These are phyloP conservation scores for Rhinocladiella similis DNA, from an alignment of 2,329 filamentous ascomycete genomes.

Conservation along the genomic window DNA sequence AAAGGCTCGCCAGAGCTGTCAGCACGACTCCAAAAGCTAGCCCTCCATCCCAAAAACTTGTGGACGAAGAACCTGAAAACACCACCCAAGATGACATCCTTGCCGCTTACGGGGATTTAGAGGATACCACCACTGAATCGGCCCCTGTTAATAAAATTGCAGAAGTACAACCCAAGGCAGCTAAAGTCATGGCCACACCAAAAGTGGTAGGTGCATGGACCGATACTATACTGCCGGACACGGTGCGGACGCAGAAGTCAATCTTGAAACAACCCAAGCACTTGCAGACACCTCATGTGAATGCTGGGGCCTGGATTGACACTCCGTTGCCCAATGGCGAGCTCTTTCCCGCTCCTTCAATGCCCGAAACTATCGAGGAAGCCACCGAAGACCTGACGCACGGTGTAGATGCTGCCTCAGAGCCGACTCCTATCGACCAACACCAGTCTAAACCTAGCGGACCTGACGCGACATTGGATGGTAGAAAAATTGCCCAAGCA, in stretches of 20 bases:
- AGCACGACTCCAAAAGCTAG: conserved; percentile 25
- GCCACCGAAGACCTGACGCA: conserved; percentile 28
- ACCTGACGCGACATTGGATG: neutral
- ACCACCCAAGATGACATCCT: conserved; percentile 2
- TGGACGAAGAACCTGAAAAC: conserved; percentile 5
- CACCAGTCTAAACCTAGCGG: neutral
- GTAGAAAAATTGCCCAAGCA: conserved; percentile 20
- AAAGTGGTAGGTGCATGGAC: conserved; percentile 48
- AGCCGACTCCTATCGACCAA: neutral
- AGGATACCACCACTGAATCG: conserved; percentile 1
- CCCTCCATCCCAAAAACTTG: conserved; percentile 11
- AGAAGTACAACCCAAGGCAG: too few species aligned
- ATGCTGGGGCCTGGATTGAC: conserved; percentile 30
- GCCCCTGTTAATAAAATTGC: neutral
- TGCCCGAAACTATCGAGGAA: conserved; percentile 27
- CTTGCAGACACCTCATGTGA: conserved; percentile 30
- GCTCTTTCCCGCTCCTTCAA: conserved; percentile 1
- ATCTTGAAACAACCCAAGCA: conserved; percentile 13
- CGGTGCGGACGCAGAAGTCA: conserved; percentile 25
- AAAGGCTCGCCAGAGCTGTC: conserved; percentile 39
- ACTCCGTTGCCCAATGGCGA: conserved; percentile 24
- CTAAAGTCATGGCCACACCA: conserved; percentile 36
- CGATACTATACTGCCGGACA: conserved; percentile 47
- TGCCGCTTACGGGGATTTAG: neutral
- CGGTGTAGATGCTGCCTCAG: conserved; percentile 1